Percentiles rank a stretch among this genome's conserved stretches.
These are phyloP conservation scores for Penicillium salamii DNA, from an alignment of 495 filamentous ascomycete genomes.

Conservation along the genomic window DNA sequence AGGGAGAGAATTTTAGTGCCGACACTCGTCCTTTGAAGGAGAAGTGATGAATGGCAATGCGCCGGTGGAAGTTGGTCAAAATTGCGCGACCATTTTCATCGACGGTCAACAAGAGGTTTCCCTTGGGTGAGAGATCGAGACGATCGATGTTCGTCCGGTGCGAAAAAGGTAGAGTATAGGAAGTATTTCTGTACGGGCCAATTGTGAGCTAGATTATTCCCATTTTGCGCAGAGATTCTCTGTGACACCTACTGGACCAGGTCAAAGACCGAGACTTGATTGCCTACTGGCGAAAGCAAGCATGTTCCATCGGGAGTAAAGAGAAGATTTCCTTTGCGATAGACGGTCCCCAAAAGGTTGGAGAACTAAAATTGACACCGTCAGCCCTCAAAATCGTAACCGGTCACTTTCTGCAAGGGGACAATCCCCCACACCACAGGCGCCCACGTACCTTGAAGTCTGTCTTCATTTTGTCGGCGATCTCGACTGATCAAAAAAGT, in stretches of 20 bases:
- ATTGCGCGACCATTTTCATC: slow-evolving; percentile 95
- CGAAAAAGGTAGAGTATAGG: slow-evolving; percentile 88
- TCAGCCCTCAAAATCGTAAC: background rate
- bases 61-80: slow-evolving; percentile 80
- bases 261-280: slow-evolving; percentile 93
- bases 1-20: slow-evolving; percentile 87
- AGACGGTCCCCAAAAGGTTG: slow-evolving; percentile 94
- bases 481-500: slow-evolving; percentile 28
- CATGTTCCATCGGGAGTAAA: slow-evolving; percentile 96
- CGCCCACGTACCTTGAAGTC: slow-evolving; percentile 72
- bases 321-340: slow-evolving; percentile 92
- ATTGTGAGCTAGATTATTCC: slow-evolving; percentile 3
- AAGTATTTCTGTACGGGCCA: slow-evolving; percentile 72
- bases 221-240: background rate
- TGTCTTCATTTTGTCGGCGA: slow-evolving; percentile 73
- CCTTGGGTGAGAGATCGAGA: slow-evolving; percentile 81
- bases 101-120: slow-evolving; percentile 85
- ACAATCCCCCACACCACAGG: background rate
- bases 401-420: background rate
- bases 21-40: slow-evolving; percentile 83
- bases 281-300: slow-evolving; percentile 95
- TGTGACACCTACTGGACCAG: slow-evolving; percentile 73
- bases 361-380: slow-evolving; percentile 62
- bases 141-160: slow-evolving; percentile 91
- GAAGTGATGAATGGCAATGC: slow-evolving; percentile 86